Percentiles rank a stretch among this genome's conserved stretches.
Evolutionary conservation across 2,329 filamentous ascomycete genomes (phyloP).

Genomic region (Penicillium sclerotigenum): DNA sequence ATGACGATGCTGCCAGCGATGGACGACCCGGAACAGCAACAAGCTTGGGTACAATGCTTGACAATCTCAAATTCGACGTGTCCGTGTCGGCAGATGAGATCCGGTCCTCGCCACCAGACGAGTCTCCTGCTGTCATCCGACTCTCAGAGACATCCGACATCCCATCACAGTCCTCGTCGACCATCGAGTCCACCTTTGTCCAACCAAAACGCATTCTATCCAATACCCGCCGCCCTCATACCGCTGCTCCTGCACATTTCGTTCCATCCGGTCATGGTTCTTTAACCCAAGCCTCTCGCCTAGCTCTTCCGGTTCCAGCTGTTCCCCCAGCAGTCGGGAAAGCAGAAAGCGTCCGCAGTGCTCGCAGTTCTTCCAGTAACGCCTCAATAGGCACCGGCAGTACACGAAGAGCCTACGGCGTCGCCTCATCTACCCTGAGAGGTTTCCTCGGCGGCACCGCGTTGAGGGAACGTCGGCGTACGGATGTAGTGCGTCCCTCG

Average conservation of each 20-base stretch:
- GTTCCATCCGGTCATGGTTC: conserved; percentile 25
- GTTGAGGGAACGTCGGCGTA: conserved; percentile 28
- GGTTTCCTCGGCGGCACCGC: conserved; percentile 34
- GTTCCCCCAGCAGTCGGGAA: conserved; percentile 27
- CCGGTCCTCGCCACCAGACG: conserved; percentile 19
- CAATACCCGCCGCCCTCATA: conserved; percentile 25
- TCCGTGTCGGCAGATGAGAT: conserved; percentile 31
- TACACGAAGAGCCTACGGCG: conserved; percentile 34
- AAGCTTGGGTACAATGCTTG: conserved; percentile 39
- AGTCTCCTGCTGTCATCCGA: conserved; percentile 10
- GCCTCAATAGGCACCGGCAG: conserved; percentile 37
- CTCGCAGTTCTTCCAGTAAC: conserved; percentile 35
- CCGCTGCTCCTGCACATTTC: conserved; percentile 24
- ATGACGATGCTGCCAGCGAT: conserved; percentile 36
- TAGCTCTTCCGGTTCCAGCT: conserved; percentile 34
- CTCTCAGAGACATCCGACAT: conserved; percentile 18
- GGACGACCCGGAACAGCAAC: conserved; percentile 39
- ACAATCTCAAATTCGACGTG: conserved; percentile 38
- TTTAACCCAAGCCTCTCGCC: conserved; percentile 19
- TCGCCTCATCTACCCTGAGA: conserved; percentile 36
- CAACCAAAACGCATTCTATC: conserved; percentile 20
- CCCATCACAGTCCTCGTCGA: conserved; percentile 7
- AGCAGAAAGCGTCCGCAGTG: conserved; percentile 37
- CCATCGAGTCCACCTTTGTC: conserved; percentile 8
- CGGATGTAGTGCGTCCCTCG: conserved; percentile 28